Evolutionary conservation across 148 eudicot species (phyloP), one percentile per base, ranked within the genome.

Genomic region (Fagopyrum esculentum): DNA sequence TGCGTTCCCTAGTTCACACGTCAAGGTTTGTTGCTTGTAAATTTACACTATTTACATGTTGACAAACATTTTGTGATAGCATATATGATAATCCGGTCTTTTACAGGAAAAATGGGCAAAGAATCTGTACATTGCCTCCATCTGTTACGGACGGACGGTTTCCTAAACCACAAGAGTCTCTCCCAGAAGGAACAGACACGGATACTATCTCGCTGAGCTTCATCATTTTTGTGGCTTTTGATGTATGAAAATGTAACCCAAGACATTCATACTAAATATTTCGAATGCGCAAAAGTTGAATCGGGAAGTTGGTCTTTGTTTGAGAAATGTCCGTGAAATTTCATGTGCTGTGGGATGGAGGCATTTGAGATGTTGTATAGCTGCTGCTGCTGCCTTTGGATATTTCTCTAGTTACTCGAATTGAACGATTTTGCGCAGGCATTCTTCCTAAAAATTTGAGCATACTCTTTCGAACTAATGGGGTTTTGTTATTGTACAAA

Each of bases 81-180:
- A 2, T 0, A 40, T 40, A 60, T 61, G 17, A 29, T 55, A 72
- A 74, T 46, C 22, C 73, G 10, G 10, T 68, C 60, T 45, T 63
- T 71, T 84, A 72, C 90, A 90, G 89, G 92, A 90, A 16, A 88
- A 88, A 61, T 90, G 95, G 94, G 84, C 82, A 1, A 90, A 86
- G 72, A 90, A 88, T 81, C 84, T 90, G 75, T 90, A 88, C 73
- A 77, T 90, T 61, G 86, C 92, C 40, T 86, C 89, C 10, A 76
- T 90, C 76, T 88, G 92, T 52, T 90, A 83, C 56, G 94, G 94
- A 45, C 86, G 94, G 72, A 90, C 94, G 64, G 88, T 88, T 43
- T 90, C 91, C 9, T 87, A 77, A 79, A 64, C 52, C 51, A 3
- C 61, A n/a, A 71, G 47, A 11, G 7, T 40, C 19, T 6, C n/a